These are phyloP conservation scores for Anisodus acutangulus DNA, from an alignment of 257 asterid genomes.

Conservation along the genomic window DNA sequence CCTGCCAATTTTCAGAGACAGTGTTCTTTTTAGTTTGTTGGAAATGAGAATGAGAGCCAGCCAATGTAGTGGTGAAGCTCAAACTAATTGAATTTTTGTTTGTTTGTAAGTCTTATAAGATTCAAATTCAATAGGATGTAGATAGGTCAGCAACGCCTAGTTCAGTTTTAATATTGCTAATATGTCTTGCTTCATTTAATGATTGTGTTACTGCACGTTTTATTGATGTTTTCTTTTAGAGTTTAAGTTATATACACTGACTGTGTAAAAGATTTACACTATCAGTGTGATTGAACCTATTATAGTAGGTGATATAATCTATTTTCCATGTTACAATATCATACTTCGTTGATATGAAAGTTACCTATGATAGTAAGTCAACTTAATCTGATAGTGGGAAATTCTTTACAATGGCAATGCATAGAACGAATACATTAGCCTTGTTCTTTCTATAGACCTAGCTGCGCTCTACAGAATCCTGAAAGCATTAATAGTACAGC, in stretches of 20 bases:
- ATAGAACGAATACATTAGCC: neutral
- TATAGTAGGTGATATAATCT: neutral
- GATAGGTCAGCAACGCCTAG: neutral
- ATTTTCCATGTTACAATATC: neutral
- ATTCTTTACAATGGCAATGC: neutral
- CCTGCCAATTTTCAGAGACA: neutral
- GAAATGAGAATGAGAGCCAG: neutral
- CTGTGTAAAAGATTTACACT: neutral
- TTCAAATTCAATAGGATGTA: neutral
- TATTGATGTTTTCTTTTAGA: neutral
- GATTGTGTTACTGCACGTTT: neutral
- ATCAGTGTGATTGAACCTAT: neutral
- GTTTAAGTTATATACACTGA: neutral
- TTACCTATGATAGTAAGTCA: neutral
- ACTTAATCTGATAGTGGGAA: neutral
- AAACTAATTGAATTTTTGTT: neutral
- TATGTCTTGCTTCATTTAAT: neutral
- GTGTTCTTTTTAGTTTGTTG: neutral
- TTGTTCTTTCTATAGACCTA: neutral
- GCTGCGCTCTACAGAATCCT: neutral
- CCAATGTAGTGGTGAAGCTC: constrained; percentile 8
- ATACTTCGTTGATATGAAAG: neutral
- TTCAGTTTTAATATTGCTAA: neutral
- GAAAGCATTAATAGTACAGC: too few relatives aligned
- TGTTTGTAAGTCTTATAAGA: neutral